These are phyloP conservation scores for Blastobotrys illinoisensis DNA, from an alignment of 1,139 yeast genomes.

Conservation along the genomic window DNA sequence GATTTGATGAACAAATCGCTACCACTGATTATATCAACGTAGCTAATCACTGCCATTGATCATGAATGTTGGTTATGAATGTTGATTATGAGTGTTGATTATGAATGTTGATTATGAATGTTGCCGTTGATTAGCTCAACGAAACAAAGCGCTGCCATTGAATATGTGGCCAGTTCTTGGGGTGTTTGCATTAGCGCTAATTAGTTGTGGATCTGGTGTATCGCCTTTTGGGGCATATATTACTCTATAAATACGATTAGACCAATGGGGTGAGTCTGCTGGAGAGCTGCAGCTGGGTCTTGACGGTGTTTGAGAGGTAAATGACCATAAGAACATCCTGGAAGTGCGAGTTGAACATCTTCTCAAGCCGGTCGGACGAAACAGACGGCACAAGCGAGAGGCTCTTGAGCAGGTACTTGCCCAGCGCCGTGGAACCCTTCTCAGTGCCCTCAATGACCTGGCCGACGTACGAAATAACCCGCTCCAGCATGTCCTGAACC, in stretches of 20 bases:
- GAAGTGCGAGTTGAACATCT: conserved; percentile 63
- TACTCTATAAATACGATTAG: conserved; percentile 14
- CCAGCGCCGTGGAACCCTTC: conserved; percentile 46
- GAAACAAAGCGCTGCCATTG: no score
- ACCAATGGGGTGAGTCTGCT: conserved; percentile 62
- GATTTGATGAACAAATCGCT: no score
- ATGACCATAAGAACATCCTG: conserved; percentile 83
- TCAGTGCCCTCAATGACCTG: conserved; percentile 40
- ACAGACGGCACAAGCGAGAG: conserved; percentile 59
- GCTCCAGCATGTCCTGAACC: conserved; percentile 54
- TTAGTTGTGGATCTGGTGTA: no score
- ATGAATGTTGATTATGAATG: no score
- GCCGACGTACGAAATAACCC: conserved; percentile 45
- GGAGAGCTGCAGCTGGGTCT: conserved; percentile 78
- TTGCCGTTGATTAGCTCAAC: no score
- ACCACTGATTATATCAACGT: no score
- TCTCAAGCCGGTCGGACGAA: conserved; percentile 52
- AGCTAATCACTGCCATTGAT: no score
- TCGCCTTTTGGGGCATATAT: no score
- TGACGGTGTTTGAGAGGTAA: conserved; percentile 76
- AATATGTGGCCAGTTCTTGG: no score
- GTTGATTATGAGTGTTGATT: no score
- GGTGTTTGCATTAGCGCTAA: no score
- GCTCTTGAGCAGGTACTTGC: conserved; percentile 60
- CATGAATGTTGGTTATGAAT: no score